phyloP scores from a whole-genome alignment of 2,329 filamentous ascomycete genomes.

The Monosporascus sp. region DNA sequence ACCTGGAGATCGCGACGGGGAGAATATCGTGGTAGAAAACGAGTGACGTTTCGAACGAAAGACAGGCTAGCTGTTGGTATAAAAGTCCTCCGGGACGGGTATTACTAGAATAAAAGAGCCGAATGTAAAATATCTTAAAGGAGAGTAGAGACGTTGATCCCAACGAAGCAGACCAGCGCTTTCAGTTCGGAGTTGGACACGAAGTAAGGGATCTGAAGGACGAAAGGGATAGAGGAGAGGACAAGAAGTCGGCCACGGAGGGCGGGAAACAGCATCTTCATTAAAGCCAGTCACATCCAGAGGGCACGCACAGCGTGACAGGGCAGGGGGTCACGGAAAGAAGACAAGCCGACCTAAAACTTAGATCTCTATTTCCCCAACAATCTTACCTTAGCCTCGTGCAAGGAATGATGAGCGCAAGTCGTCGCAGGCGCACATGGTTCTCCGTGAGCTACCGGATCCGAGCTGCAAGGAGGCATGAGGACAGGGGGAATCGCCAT shows the following conservation, averaged over 20 bases:
- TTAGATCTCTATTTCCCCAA: constrained; percentile 15
- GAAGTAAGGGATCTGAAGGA: constrained; percentile 11
- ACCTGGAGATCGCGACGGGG: constrained; percentile 13
- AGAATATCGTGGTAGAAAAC: constrained; percentile 12
- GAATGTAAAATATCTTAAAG: constrained; percentile 15
- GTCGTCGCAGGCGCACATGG: constrained; percentile 7
- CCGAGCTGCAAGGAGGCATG: constrained; percentile 16
- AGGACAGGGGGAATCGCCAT: background rate
- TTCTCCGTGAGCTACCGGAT: constrained; percentile 13
- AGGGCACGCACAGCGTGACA: constrained; percentile 5
- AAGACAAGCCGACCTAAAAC: constrained; percentile 21
- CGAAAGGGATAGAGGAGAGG: constrained; percentile 22
- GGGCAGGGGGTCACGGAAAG: constrained; percentile 24
- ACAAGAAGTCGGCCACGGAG: constrained; percentile 19
- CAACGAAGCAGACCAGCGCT: constrained; percentile 47
- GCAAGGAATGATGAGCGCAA: constrained; percentile 9
- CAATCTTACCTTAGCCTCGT: constrained; percentile 18
- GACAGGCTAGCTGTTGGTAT: constrained; percentile 35
- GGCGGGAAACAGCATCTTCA: constrained; percentile 22
- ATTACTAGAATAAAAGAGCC: constrained; percentile 27
- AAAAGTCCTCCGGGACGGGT: constrained; percentile 23
- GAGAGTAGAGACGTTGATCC: constrained; percentile 31
- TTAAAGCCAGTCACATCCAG: constrained; percentile 18
- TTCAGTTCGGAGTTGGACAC: constrained; percentile 28
- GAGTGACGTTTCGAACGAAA: constrained; percentile 17